Conservation (phyloP, 1,284 basidiomycete species). For the Melampsora americana region DNA sequence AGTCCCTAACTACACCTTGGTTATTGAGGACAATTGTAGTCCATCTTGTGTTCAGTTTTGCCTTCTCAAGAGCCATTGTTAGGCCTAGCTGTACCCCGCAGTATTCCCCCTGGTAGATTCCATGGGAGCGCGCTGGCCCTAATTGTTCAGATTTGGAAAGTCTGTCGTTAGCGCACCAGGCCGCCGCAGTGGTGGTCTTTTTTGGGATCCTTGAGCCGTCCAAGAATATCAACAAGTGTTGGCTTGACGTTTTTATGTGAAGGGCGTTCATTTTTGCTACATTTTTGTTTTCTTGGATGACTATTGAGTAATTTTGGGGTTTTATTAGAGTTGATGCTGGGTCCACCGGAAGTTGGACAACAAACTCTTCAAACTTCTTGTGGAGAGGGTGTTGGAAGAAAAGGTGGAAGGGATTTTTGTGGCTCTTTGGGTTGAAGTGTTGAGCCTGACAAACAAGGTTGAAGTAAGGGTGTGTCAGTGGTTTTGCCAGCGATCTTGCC, state of each 20-base stretch:
- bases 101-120: neutral
- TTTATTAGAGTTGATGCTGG: neutral
- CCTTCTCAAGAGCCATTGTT: neutral
- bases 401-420: neutral
- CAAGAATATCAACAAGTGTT: neutral
- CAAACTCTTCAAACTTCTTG: neutral
- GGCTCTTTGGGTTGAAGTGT: neutral
- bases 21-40: neutral
- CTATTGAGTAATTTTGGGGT: neutral
- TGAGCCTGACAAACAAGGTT: neutral
- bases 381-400: neutral
- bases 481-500: neutral
- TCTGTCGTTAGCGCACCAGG: neutral
- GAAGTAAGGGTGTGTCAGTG: neutral
- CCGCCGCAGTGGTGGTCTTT: neutral
- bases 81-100: neutral
- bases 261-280: neutral
- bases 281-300: neutral
- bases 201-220: constrained; percentile 5
- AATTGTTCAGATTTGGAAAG: neutral
- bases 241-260: neutral
- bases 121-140: neutral
- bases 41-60: neutral
- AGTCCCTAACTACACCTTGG: neutral
- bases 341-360: neutral